Conservation (phyloP, 2,329 filamentous ascomycete genomes). For the Fusarium incarnatum region DNA sequence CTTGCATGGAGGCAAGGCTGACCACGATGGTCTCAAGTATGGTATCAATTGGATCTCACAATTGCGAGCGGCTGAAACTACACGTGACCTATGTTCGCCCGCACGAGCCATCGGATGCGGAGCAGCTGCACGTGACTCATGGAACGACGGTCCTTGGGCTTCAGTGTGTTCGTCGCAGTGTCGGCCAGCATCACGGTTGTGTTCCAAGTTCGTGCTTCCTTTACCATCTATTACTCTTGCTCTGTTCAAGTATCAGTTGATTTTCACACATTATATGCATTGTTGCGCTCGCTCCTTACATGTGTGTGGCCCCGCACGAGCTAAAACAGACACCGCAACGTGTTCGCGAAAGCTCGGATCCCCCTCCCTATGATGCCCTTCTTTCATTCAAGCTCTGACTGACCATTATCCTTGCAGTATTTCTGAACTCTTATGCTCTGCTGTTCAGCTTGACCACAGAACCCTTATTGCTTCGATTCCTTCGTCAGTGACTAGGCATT, state of each 20-base stretch:
- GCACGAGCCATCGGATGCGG: slow-evolving; percentile 43
- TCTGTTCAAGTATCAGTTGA: slow-evolving; percentile 56
- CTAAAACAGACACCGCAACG: slow-evolving; percentile 38
- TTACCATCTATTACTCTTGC: slow-evolving; percentile 54
- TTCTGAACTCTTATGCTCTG: slow-evolving; percentile 40
- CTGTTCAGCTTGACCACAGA: slow-evolving; percentile 23
- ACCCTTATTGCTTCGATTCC: slow-evolving; percentile 14
- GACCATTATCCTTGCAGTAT: slow-evolving; percentile 44
- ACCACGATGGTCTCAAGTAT: background rate
- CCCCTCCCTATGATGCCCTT: slow-evolving; percentile 44
- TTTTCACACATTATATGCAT: slow-evolving; percentile 51
- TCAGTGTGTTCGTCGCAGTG: slow-evolving; percentile 40
- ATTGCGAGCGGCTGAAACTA: slow-evolving; percentile 16
- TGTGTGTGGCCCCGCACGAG: slow-evolving; percentile 45
- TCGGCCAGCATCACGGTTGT: slow-evolving; percentile 39
- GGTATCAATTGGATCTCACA: background rate
- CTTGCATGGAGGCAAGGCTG: slow-evolving; percentile 17
- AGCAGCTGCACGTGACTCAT: slow-evolving; percentile 45
- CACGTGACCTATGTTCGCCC: slow-evolving; percentile 40
- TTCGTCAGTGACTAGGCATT: slow-evolving; percentile 30
- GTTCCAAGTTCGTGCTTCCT: slow-evolving; percentile 34
- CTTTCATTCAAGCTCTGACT: slow-evolving; percentile 46
- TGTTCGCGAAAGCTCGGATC: slow-evolving; percentile 48
- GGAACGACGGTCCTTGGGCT: slow-evolving; percentile 32
- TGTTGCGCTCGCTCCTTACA: slow-evolving; percentile 52